These are phyloP conservation scores for Puccinia polysora DNA, from an alignment of 1,284 basidiomycete genomes.

Conservation along the genomic window DNA sequence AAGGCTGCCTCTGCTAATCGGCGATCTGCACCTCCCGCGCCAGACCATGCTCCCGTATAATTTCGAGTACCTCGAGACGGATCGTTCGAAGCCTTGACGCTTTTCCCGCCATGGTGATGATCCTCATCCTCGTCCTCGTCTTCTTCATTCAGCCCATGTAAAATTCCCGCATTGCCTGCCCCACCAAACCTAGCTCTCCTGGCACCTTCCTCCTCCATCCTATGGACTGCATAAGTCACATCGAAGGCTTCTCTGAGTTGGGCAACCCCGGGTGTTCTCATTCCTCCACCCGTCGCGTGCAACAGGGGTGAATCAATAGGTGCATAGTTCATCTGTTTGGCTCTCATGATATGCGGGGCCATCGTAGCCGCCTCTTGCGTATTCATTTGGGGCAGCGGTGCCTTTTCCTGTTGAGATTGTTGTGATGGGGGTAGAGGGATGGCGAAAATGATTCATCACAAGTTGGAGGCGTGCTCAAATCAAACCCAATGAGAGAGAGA, in stretches of 20 bases:
- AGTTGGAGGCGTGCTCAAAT: background rate
- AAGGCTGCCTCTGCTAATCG: slow-evolving; percentile 54
- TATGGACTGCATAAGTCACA: slow-evolving; percentile 96
- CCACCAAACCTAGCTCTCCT: slow-evolving; percentile 73
- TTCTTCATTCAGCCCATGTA: slow-evolving; percentile 85
- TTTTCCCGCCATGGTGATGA: background rate
- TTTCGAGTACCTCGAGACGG: background rate
- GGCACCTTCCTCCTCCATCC: slow-evolving; percentile 93
- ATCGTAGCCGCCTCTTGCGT: slow-evolving; percentile 34
- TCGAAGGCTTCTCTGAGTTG: slow-evolving; percentile 95
- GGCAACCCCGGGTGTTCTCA: slow-evolving; percentile 83
- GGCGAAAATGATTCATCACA: no score
- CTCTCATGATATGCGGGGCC: slow-evolving; percentile 38
- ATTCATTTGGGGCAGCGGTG: slow-evolving; percentile 32
- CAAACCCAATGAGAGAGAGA: background rate
- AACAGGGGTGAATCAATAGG: slow-evolving; percentile 89
- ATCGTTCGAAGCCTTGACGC: background rate
- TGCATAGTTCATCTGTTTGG: slow-evolving; percentile 52
- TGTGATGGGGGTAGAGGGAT: no score
- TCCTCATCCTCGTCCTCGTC: slow-evolving; percentile 60
- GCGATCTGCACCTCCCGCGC: slow-evolving; percentile 53
- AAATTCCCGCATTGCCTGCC: slow-evolving; percentile 57
- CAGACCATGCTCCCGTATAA: slow-evolving; percentile 47
- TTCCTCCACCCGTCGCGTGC: slow-evolving; percentile 66
- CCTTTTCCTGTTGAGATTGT: slow-evolving; percentile 19